These are phyloP conservation scores for Candida loeiensis DNA, from an alignment of 805 yeast species.

Conservation along the genomic window DNA sequence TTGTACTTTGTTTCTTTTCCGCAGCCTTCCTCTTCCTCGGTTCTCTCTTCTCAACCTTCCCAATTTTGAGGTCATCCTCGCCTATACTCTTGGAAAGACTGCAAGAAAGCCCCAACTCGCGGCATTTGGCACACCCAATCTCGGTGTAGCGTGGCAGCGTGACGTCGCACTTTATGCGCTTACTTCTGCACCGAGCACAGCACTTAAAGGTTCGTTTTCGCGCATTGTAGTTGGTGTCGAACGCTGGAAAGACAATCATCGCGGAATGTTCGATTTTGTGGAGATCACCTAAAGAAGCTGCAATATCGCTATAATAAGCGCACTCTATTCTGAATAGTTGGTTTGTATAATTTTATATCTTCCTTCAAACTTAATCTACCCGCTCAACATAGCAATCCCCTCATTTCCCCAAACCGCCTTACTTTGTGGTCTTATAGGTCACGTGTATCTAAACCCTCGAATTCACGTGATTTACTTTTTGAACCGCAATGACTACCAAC, in stretches of 20 bases:
- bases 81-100: conserved; percentile 9
- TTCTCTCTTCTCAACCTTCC: no score
- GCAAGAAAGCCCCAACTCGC: conserved; percentile 19
- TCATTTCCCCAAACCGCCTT: no score
- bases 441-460: no score
- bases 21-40: no score
- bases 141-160: conserved; percentile 22
- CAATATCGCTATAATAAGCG: no score
- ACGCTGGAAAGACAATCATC: conserved; percentile 38
- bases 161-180: conserved; percentile 28
- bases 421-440: no score
- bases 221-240: conserved; percentile 30
- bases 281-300: not conserved
- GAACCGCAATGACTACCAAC: conserved; percentile 34
- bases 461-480: not conserved
- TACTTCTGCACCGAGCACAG: conserved; percentile 28
- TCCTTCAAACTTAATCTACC: no score
- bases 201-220: conserved; percentile 34
- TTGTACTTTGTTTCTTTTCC: no score
- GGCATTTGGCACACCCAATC: conserved; percentile 29
- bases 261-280: not conserved
- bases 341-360: no score
- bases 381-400: no score
- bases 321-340: no score
- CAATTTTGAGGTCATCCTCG: not conserved